phyloP scores from a whole-genome alignment of 441 rosid species.

The Erodium moschatum region DNA sequence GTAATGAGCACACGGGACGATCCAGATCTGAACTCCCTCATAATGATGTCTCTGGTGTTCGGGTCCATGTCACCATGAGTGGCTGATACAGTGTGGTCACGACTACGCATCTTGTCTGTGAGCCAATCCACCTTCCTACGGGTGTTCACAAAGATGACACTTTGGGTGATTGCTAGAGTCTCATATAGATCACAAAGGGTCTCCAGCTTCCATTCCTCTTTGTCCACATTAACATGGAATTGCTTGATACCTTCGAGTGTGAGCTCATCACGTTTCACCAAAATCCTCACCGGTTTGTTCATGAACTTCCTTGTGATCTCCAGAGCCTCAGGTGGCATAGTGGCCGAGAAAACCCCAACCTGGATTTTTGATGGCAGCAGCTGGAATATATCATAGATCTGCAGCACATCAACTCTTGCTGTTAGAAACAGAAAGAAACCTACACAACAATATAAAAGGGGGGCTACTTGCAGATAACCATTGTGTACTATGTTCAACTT shows the following conservation, averaged over 20 bases:
- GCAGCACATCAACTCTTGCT: constrained; percentile 9
- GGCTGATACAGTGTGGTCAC: constrained; percentile 72
- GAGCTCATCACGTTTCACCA: constrained; percentile 75
- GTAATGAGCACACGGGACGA: constrained; percentile 71
- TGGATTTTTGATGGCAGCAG: constrained; percentile 60
- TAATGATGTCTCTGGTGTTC: constrained; percentile 63
- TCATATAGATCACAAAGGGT: constrained; percentile 75
- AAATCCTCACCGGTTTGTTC: constrained; percentile 71
- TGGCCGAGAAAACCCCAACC: constrained; percentile 70
- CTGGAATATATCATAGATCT: constrained; percentile 80
- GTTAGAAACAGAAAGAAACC: background rate
- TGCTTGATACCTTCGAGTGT: constrained; percentile 22
- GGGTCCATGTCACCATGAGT: constrained; percentile 28
- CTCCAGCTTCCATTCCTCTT: constrained; percentile 84
- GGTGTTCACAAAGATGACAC: constrained; percentile 70
- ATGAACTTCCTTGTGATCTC: constrained; percentile 82
- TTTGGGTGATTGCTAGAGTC: constrained; percentile 67
- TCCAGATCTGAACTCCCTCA: constrained; percentile 70
- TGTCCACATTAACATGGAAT: constrained; percentile 63
- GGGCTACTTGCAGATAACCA: too few species aligned
- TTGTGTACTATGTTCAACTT: too few species aligned
- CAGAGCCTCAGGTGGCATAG: constrained; percentile 77
- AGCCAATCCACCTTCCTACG: constrained; percentile 78
- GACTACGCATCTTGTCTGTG: constrained; percentile 59
- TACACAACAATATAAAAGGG: too few species aligned